Percentiles rank a stretch among this genome's conserved stretches.
phyloP scores from a whole-genome alignment of 768 basidiomycete genomes.

The Podaxis sp. region DNA sequence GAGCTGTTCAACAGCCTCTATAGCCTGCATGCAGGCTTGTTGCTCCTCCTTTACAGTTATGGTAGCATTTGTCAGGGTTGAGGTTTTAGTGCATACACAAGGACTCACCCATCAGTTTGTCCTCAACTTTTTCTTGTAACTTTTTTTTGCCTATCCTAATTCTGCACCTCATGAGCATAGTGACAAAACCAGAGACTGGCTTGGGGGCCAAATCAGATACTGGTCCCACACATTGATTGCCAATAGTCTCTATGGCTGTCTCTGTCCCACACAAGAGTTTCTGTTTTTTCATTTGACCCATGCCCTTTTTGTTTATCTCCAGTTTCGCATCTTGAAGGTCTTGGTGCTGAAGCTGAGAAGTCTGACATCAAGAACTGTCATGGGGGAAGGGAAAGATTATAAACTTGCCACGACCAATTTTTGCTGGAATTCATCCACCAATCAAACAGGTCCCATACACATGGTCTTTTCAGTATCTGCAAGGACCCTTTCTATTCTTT shows the following conservation, averaged over 20 bases:
- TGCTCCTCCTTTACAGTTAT: neutral
- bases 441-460: no score
- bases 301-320: no score
- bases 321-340: slow-evolving; percentile 1
- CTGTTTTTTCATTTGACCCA: no score
- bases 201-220: no score
- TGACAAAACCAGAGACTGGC: neutral
- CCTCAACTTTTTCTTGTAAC: neutral
- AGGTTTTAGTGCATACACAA: neutral
- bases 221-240: no score
- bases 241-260: no score
- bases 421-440: no score
- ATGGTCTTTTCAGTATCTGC: no score
- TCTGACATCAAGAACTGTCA: slow-evolving; percentile 69
- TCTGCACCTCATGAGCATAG: neutral
- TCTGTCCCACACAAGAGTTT: no score
- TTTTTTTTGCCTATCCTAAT: neutral
- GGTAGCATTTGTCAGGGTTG: neutral
- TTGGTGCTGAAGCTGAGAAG: slow-evolving; percentile 68
- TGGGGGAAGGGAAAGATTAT: slow-evolving; percentile 29
- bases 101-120: neutral
- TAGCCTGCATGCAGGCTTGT: neutral
- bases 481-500: no score
- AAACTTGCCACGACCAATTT: no score
- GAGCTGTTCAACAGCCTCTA: neutral